Conservation (phyloP, 2,329 filamentous ascomycete genomes). For the Colletotrichum cuscutae region DNA sequence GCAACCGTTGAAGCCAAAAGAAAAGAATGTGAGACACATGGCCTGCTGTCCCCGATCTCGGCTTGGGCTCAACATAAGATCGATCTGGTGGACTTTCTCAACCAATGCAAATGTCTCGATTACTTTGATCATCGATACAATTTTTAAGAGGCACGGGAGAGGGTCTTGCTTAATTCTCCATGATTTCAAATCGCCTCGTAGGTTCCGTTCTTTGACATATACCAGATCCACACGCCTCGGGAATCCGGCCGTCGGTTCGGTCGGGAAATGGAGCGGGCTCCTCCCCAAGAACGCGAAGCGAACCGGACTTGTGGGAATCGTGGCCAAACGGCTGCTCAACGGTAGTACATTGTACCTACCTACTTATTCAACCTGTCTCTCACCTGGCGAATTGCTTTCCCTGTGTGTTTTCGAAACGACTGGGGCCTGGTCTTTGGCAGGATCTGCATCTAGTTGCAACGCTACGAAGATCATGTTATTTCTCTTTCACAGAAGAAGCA, state of each 20-base stretch:
- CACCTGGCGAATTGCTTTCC: not conserved
- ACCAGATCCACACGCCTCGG: not conserved
- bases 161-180: not conserved
- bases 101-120: not conserved
- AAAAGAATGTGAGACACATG: not conserved
- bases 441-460: not conserved
- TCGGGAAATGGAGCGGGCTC: not conserved
- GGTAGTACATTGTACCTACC: not conserved
- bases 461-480: not conserved
- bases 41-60: no score
- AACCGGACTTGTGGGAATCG: no score
- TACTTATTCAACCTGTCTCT: not conserved
- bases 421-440: not conserved
- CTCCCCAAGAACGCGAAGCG: no score
- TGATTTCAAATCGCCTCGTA: not conserved
- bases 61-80: not conserved
- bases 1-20: not conserved
- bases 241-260: slow-evolving; percentile 20
- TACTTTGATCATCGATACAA: not conserved
- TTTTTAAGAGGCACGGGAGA: not conserved
- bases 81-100: not conserved
- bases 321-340: not conserved
- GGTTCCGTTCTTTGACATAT: not conserved
- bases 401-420: not conserved
- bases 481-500: slow-evolving; percentile 5